These are phyloP conservation scores for Geotrichum cucujoidarum DNA, from an alignment of 1,139 yeast species.

Conservation along the genomic window DNA sequence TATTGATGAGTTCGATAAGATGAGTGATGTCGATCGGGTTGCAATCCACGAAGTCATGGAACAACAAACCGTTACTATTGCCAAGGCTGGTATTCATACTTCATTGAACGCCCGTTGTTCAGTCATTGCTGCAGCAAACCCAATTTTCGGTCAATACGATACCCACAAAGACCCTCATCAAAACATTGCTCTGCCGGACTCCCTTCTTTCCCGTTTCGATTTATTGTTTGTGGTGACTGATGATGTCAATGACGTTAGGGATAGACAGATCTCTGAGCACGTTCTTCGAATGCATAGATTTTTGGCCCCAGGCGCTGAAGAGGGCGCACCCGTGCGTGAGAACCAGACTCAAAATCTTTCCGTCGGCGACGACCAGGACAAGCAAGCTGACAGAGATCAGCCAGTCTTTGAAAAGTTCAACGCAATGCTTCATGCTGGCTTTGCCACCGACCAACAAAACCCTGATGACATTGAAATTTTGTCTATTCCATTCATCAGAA, in stretches of 20 bases:
- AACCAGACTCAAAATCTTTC: conserved; percentile 63
- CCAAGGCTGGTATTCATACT: conserved; percentile 97
- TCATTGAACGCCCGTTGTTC: conserved; percentile 95
- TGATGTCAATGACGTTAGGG: conserved; percentile 80
- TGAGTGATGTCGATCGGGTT: conserved; percentile 94
- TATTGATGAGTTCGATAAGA: conserved; percentile 97
- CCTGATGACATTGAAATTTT: conserved; percentile 55
- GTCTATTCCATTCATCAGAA: conserved; percentile 80
- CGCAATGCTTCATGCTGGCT: conserved; percentile 79
- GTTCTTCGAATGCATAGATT: conserved; percentile 91
- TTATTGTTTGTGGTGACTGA: conserved; percentile 92
- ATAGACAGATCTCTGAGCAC: conserved; percentile 87
- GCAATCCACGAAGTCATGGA: conserved; percentile 99
- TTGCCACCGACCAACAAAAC: conserved; percentile 39
- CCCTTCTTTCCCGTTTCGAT: conserved; percentile 94
- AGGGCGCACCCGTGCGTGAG: conserved; percentile 93
- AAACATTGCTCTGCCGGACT: conserved; percentile 95
- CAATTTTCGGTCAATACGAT: conserved; percentile 95
- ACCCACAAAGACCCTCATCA: conserved; percentile 94
- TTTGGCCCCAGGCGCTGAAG: conserved; percentile 80
- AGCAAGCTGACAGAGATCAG: conserved; percentile 46
- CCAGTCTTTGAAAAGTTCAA: conserved; percentile 78
- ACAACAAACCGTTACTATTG: conserved; percentile 97
- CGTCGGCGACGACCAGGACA: conserved; percentile 59
- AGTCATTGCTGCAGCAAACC: conserved; percentile 97